Conservation (phyloP, 176 grass and related monocot species). For the Oryza nivara region DNA sequence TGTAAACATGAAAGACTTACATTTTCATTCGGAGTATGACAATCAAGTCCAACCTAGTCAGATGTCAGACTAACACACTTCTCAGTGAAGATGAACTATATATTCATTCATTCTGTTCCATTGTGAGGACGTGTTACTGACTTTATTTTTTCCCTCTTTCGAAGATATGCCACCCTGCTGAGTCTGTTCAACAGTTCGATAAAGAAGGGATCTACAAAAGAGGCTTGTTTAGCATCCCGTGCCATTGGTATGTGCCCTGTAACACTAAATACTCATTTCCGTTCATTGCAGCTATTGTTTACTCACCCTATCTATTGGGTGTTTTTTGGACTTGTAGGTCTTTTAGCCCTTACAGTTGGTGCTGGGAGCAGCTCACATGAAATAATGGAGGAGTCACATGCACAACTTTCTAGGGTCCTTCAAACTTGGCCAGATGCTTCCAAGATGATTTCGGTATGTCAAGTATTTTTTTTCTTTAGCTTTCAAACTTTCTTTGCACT, state of each 20-base stretch:
- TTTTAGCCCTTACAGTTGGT: slow-evolving; percentile 76
- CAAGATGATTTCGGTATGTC: slow-evolving; percentile 68
- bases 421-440: slow-evolving; percentile 54
- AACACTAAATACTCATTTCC: not conserved
- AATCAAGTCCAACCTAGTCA: not conserved
- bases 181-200: slow-evolving; percentile 78
- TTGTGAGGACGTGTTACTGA: not conserved
- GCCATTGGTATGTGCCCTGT: slow-evolving; percentile 56
- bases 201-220: slow-evolving; percentile 78
- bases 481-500: slow-evolving; percentile 4
- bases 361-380: slow-evolving; percentile 54
- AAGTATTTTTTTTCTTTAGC: not conserved
- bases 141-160: slow-evolving; percentile 23
- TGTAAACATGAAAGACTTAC: not conserved
- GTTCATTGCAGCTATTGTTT: not conserved
- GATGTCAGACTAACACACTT: slow-evolving; percentile 7
- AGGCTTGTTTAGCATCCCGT: slow-evolving; percentile 67
- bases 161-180: slow-evolving; percentile 78
- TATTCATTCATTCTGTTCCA: not conserved
- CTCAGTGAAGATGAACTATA: not conserved
- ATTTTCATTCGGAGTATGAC: not conserved
- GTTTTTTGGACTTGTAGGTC: slow-evolving; percentile 44
- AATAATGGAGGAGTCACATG: slow-evolving; percentile 72
- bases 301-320: slow-evolving; percentile 11
- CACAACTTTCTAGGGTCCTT: slow-evolving; percentile 63